Evolutionary conservation across 306 rosid genomes (phyloP), one percentile per base, ranked within the genome.

Genomic region (Trifolium subterraneum): DNA sequence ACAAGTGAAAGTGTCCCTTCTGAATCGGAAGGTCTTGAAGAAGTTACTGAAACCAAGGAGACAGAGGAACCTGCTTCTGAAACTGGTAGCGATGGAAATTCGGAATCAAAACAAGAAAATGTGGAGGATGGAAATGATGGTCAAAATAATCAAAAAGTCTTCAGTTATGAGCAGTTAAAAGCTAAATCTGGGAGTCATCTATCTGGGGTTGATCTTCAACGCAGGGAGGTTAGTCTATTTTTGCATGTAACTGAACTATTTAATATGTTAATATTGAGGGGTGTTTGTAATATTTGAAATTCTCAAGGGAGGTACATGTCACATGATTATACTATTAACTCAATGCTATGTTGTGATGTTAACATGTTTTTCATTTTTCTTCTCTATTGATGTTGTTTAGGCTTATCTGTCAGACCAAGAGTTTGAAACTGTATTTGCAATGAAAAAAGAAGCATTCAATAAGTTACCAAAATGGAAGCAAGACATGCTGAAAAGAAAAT

Each of bases 381-480:
- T 63, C 20, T 73, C 25, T 50, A 58, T 78, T 77, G 75, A 63
- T 77, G 52, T 66, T 80, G 72, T 55, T 19, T 75, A 95, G 99
- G 85, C 97, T 59, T 95, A 95, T 81, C 93, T 95, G 71, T 86
- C 99, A 7, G 98, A 86, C 0, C 87, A 86, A 66, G 99, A 95
- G 73, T 95, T 95, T 41, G 84, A 76, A 59, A 74, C 87, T 33
- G 68, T 92, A 74, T 88, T 95, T 77, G 93, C 88, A 79, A 79
- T 85, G 78, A 33, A 77, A n/a, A 95, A 92, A 80, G 99, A 86
- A 73, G 89, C 88, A 65, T 95, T 95, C 92, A 74, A 88, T 44
- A 90, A 85, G 84, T 81, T 87, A 79, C 99, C 99, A 20, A 88
- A 81, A 83, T 95, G 99, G 99, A 95, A 95, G 87, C 99, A 95